Percentiles rank a stretch among this genome's conserved stretches.
Conservation (phyloP, 257 asterid species). For the Solanum stenotomum region DNA sequence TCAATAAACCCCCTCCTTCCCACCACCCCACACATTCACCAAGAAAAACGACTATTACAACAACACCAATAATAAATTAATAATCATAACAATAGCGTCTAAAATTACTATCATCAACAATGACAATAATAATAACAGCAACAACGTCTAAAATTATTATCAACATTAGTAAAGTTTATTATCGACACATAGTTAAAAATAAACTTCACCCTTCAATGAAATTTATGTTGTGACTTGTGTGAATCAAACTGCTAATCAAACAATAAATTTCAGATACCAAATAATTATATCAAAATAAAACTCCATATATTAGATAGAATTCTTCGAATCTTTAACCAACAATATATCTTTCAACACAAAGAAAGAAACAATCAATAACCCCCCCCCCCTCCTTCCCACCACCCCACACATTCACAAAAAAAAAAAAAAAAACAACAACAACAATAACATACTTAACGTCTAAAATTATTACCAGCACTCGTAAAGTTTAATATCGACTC, state of each 20-base stretch:
- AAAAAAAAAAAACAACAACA: neutral
- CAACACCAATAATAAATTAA: too few species aligned
- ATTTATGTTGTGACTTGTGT: too few species aligned
- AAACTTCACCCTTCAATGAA: too few species aligned
- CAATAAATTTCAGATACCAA: neutral
- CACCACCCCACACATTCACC: too few species aligned
- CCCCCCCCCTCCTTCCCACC: neutral
- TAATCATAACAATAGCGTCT: too few species aligned
- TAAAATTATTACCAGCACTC: constrained; percentile 51
- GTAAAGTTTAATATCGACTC: constrained; percentile 44
- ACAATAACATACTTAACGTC: neutral
- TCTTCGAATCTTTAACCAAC: neutral
- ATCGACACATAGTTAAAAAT: too few species aligned
- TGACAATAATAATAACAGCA: fast-evolving
- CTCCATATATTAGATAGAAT: neutral
- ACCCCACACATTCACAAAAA: neutral
- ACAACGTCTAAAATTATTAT: too few species aligned
- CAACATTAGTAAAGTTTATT: too few species aligned
- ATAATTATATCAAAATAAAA: too few species aligned
- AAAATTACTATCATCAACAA: too few species aligned
- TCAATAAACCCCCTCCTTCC: neutral
- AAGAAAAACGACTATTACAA: too few species aligned
- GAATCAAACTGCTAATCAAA: too few species aligned
- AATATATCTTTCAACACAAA: neutral
- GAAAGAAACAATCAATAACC: neutral